Evolutionary conservation across 805 yeast genomes (phyloP).

Genomic region (Candida sakaeoensis): DNA sequence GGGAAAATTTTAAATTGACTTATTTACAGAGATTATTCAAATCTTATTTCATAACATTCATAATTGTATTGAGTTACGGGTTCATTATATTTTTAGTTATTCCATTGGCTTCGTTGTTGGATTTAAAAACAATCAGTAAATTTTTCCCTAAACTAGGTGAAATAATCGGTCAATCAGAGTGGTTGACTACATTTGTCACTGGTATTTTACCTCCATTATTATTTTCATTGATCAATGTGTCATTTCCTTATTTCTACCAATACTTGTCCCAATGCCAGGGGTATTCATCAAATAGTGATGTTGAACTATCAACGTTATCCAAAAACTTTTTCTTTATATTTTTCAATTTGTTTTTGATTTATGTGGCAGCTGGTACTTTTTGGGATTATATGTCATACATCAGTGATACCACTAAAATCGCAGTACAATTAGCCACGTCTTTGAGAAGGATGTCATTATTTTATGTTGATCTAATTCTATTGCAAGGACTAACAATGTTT

Average conservation of each 20-base stretch:
- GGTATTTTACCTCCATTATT: slow-evolving; percentile 62
- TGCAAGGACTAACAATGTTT: slow-evolving; percentile 85
- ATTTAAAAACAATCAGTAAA: slow-evolving; percentile 51
- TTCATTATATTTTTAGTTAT: slow-evolving; percentile 54
- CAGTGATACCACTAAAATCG: slow-evolving; percentile 82
- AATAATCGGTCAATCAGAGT: slow-evolving; percentile 46
- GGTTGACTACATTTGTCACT: slow-evolving; percentile 53
- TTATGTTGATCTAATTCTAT: slow-evolving; percentile 79
- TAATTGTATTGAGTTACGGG: slow-evolving; percentile 47
- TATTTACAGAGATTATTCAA: slow-evolving; percentile 33
- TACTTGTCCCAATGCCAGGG: slow-evolving; percentile 51
- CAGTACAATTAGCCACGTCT: slow-evolving; percentile 80
- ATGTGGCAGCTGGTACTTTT: slow-evolving; percentile 58
- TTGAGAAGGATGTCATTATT: slow-evolving; percentile 76
- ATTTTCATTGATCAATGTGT: slow-evolving; percentile 50
- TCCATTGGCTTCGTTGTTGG: slow-evolving; percentile 54
- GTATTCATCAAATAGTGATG: slow-evolving; percentile 52
- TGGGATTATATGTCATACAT: slow-evolving; percentile 57
- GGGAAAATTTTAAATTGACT: slow-evolving; percentile 45
- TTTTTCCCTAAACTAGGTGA: slow-evolving; percentile 59
- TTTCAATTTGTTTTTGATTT: slow-evolving; percentile 58
- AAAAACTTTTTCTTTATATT: slow-evolving; percentile 60
- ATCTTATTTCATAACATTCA: slow-evolving; percentile 37
- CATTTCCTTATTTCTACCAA: slow-evolving; percentile 53
- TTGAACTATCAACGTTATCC: slow-evolving; percentile 52